Conservation (phyloP, 768 basidiomycete genomes). For the Russula sp. region DNA sequence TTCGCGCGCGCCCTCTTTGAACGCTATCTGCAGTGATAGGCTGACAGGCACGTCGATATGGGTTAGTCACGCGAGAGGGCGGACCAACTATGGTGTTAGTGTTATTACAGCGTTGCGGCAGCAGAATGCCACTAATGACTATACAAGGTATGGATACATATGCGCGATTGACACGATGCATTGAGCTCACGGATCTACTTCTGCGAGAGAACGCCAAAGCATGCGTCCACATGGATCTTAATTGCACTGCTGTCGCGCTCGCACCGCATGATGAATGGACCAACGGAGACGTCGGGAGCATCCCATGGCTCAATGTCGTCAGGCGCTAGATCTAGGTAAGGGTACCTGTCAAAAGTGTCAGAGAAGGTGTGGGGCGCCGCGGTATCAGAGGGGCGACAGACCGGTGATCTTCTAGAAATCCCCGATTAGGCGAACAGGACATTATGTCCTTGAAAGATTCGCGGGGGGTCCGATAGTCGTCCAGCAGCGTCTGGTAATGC, state of each 20-base stretch:
- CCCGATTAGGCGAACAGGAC: slow-evolving; percentile 9
- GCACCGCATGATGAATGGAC: slow-evolving; percentile 17
- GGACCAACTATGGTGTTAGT: neutral
- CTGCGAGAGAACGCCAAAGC: slow-evolving; percentile 42
- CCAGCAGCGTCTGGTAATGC: slow-evolving; percentile 20
- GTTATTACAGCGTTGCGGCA: neutral
- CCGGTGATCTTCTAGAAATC: slow-evolving; percentile 20
- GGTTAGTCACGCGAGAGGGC: neutral
- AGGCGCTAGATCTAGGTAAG: slow-evolving; percentile 17
- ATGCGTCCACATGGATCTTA: slow-evolving; percentile 41
- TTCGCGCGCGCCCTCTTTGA: neutral
- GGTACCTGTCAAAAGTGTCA: slow-evolving; percentile 11
- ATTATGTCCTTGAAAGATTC: slow-evolving; percentile 14
- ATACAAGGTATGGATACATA: slow-evolving; percentile 5
- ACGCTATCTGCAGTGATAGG: neutral
- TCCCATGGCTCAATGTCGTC: slow-evolving; percentile 14
- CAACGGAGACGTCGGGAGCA: slow-evolving; percentile 10
- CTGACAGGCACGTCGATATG: neutral
- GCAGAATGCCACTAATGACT: neutral
- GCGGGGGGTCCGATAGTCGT: slow-evolving; percentile 9
- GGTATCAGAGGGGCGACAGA: neutral
- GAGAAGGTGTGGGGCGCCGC: neutral
- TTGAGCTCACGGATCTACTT: slow-evolving; percentile 2
- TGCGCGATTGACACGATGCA: neutral
- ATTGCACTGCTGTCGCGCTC: neutral